Base-by-base conservation (phyloP, 768 basidiomycete species). In the Hypholoma sublateritium region DNA sequence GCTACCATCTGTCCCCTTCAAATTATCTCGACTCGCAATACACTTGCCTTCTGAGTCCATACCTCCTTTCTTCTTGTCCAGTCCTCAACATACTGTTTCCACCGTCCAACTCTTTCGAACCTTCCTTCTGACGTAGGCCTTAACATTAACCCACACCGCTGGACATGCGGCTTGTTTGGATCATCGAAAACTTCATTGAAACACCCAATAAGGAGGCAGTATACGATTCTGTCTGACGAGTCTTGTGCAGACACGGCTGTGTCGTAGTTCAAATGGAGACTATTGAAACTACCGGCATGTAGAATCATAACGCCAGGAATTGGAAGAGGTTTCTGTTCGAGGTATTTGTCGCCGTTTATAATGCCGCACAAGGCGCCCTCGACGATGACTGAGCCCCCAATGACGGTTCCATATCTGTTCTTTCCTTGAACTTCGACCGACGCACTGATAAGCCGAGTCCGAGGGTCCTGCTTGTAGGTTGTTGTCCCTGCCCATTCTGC, bases 191-290 rank as follows among this genome's bases (percentile, higher is more conserved):
- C 22, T 39, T 61, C 60, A 25, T 36, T 47, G 21, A 61, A 61
- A 2, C 56, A 55, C 2, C 60, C 60, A 35, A 61, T 58, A 43
- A 58, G 53, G 3, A 61, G 28, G 22, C 60, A 61, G 37, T 58
- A 61, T 9, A 61, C 44, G 5, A 24, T 56, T 2, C 53, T 56
- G 1, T 53, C 60, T 34, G 53, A 24, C 32, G 53, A 55, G 2
- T 11, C 46, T 47, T 21, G 42, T 22, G 25, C 60, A 6, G 53
- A 43, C 7, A 28, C 41, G 4, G 56, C 24, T n/a, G 56, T 61
- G 21, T 61, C 60, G 39, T 58, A 61, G 32, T 61, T 52, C 22
- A 61, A 39, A 36, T 61, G 60, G 42, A 61, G 43, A 9, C 53
- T 55, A 43, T 61, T 61, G 37, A 61, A 61, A 8, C 35, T 34